Evolutionary conservation across 2,329 filamentous ascomycete genomes (phyloP), one percentile per base, ranked within the genome.

Genomic region (Clarireedia monteithiana): DNA sequence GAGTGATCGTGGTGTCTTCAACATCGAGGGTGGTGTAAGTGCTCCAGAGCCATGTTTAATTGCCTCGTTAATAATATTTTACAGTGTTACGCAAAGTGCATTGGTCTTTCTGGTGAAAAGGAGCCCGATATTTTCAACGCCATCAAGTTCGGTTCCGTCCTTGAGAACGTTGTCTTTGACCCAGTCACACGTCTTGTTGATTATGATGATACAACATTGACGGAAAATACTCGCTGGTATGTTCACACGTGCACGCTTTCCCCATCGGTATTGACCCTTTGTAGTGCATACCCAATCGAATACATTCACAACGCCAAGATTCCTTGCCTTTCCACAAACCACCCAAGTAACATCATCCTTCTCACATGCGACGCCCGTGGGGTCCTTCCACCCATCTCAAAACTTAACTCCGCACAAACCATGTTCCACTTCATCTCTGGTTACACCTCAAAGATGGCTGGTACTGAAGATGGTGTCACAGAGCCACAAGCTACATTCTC

Each of bases 401-500:
- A 97, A 82, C 87, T 99, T 72, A 85, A 88, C 79, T 83, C 87
- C 63, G 84, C 89, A 68, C 94, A 97, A 79, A 96, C 91, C 74
- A 97, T 99, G 92, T 99, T 97, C 86, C 94, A 99, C 82, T 99
- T 99, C 85, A 99, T 99, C 76, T 95, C 89, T 17, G 94, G 94
- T 67, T 99, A 99, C 82, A 99, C 94, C 62, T 97, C 92, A 71
- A 99, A 99, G 86, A 99, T 99, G 94, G 94, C 94, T 63, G 94
- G 94, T 69, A 99, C 94, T 36, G 94, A 99, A 78, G 90, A 96
- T 64, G 94, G 94, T 69, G 85, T 99, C 63, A 95, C 89, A 9
- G 94, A 99, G 77, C 94, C 94, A 63, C 90, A 97, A 77, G 94
- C 94, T 24, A 99, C 94, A 69, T 99, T 99, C 85, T 97, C 91